phyloP scores from a whole-genome alignment of 2,329 filamentous ascomycete genomes.

The Talaromyces verruculosus region DNA sequence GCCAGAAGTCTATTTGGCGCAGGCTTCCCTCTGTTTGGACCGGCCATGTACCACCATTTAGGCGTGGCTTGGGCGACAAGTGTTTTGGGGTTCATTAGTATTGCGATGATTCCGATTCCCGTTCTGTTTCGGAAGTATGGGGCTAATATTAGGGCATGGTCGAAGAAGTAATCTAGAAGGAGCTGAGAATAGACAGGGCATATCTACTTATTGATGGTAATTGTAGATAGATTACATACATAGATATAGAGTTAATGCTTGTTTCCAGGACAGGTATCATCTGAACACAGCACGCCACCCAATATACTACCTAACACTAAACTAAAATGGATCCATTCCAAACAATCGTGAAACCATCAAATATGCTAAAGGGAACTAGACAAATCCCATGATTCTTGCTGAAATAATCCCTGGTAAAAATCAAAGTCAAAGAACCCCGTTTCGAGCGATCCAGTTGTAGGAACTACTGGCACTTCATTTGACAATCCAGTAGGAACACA shows the following conservation, averaged over 20 bases:
- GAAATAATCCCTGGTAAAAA: slow-evolving; percentile 10
- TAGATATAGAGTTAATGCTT: not conserved
- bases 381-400: slow-evolving; percentile 13
- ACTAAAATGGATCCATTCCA: not conserved
- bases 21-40: slow-evolving; percentile 33
- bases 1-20: slow-evolving; percentile 70
- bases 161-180: not conserved
- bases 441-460: not conserved
- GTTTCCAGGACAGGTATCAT: not conserved
- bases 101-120: not conserved
- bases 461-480: not conserved
- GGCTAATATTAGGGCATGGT: not conserved
- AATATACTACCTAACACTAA: not conserved
- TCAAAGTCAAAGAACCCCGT: slow-evolving; percentile 9
- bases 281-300: not conserved
- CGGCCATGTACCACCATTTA: not conserved
- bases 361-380: not conserved
- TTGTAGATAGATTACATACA: not conserved
- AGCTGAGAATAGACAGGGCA: not conserved
- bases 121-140: not conserved
- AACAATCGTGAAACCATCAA: not conserved
- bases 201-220: not conserved
- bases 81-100: not conserved
- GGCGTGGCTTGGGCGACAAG: slow-evolving; percentile 3
- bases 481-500: not conserved